Base-by-base conservation (phyloP, 2,329 filamentous ascomycete species). In the Xylariales sp. region DNA sequence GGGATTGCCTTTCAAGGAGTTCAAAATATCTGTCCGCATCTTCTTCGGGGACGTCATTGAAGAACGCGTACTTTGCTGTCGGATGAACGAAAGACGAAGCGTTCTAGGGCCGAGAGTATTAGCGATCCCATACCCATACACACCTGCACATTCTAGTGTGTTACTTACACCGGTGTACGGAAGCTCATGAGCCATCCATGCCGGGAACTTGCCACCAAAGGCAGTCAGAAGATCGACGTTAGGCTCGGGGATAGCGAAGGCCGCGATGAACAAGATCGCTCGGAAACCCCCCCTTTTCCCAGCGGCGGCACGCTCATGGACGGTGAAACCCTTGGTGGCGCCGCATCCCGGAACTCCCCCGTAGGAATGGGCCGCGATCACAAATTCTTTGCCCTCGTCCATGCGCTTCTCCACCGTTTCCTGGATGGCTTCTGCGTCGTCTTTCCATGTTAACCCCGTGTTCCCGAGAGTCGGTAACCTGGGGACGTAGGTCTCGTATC, bases 301-400 rank as follows among this genome's bases (percentile, higher is more conserved):
- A 9, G 32, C 57, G 7, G 46, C 62, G 5, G 66, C 63, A 16
- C 67, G 64, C 5, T 67, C 67, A 28, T 48, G 49, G 36, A 66
- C 50, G 14, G 63, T 64, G 36, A 59, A 64, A 10, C 63, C 64
- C 54, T 66, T 67, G 3, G 56, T 65, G 1, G 68, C 64, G 7
- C 39, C 68, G 32, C 64, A 64, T 5, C 60, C 61, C 1, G 68
- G 65, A 48, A 69, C 16, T 6, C 64, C 64, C 16, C 61, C 68
- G 41, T 68, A 68, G 5, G 65, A 69, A 65, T 69, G 68, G 5
- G 62, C 62, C 14, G 49, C 62, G n/a, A 68, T 50, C 4, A 69
- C 12, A 16, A 65, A 65, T 48, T 68, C 59, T 14, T 70, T 70
- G 36, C 62, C 62, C 0, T 68, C 59, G 9, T 69, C 63, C 63